Evolutionary conservation across 176 grass and related monocot species (phyloP), one percentile per base, ranked within the genome.

Genomic region (Avena atlantica): DNA sequence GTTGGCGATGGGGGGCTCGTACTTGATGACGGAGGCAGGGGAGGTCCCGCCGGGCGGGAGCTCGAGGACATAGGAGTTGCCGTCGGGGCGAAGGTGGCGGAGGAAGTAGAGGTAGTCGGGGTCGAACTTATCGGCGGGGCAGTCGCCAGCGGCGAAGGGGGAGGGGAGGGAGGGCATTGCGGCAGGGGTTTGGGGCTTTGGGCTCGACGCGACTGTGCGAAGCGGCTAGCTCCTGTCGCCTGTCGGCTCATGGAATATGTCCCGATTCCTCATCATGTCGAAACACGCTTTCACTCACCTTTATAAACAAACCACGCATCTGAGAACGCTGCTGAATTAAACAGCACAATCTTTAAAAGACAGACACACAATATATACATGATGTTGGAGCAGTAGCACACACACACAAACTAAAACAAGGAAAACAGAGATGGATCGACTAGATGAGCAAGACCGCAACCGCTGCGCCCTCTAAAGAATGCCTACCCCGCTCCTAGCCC

Each of bases 101-200:
- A 98, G 83, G 90, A 92, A 98, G 60, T 91, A 86, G 61, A 88
- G 71, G 74, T 92, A 98, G 5, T 93, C 87, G 7, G 88, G 64
- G 81, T 98, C 95, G 51, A 53, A 58, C 6, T 86, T 49, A 15
- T 77, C 86, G 81, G 70, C 71, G 66, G 90, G 82, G 69, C 69
- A 9, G 74, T 73, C 69, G 80, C 68, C 78, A 16, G 6, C 44
- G 56, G 79, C 83, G 84, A 61, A 52, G 45, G 79, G 69, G 57
- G 63, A 81, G 20, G 6, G 45, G 53, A 70, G 52, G 40, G 49
- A 75, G 23, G 4, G 57, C 57, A 45, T 48, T 23, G 55, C 21
- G 55, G 17, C 42, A 47, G 16, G 9, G 70, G 27, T 55, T 81
- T 84, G 23, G 85, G 72, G 88, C 44, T 76, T 50, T 56, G 48